Evolutionary conservation across 306 rosid species (phyloP).

Genomic region (Geum urbanum): DNA sequence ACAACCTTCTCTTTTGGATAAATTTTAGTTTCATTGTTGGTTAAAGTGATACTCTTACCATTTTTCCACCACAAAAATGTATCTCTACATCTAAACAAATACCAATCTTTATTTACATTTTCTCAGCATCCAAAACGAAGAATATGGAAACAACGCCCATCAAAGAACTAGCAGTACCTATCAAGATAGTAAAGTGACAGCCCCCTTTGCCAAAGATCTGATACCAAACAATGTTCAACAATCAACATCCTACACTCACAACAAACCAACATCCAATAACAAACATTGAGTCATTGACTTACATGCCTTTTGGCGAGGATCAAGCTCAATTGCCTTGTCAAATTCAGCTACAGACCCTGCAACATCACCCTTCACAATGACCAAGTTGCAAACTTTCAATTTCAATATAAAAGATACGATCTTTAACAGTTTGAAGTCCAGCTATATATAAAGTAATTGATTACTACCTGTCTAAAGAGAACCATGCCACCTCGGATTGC

Average conservation of each 20-base stretch:
- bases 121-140: slow-evolving; percentile 7
- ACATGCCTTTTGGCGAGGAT: slow-evolving; percentile 95
- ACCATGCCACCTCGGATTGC: slow-evolving; percentile 79
- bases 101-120: background rate
- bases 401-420: slow-evolving; percentile 13
- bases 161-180: slow-evolving; percentile 45
- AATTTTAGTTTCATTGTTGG: background rate
- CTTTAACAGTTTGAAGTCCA: background rate
- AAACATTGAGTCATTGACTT: slow-evolving; percentile 23
- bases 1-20: background rate
- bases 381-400: slow-evolving; percentile 11
- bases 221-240: slow-evolving; percentile 25
- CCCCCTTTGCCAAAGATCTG: slow-evolving; percentile 99
- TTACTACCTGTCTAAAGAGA: slow-evolving; percentile 63
- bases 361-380: slow-evolving; percentile 59
- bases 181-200: slow-evolving; percentile 77
- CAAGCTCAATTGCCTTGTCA: slow-evolving; percentile 73
- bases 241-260: slow-evolving; percentile 21
- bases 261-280: slow-evolving; percentile 1
- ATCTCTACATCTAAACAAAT: background rate
- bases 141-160: background rate
- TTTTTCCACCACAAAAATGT: background rate
- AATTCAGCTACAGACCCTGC: slow-evolving; percentile 74
- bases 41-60: background rate
- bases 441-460: background rate